Conservation (phyloP, 1,284 basidiomycete genomes). For the Rhodotorula sp. region DNA sequence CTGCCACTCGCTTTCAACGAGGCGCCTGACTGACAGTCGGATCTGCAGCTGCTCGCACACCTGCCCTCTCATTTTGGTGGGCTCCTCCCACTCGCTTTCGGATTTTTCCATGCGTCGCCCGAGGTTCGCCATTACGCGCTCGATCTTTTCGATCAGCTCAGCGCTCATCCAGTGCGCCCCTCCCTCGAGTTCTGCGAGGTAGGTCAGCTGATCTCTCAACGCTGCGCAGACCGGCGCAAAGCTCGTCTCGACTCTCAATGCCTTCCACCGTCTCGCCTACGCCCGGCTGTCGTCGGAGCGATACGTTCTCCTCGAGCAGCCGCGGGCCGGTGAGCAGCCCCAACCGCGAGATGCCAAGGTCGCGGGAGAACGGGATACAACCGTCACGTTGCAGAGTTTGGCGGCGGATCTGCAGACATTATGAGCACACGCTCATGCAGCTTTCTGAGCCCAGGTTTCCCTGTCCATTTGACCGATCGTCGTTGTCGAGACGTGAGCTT, state of each 20-base stretch:
- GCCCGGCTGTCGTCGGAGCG: slow-evolving; percentile 45
- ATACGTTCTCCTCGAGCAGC: neutral
- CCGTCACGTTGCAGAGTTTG: neutral
- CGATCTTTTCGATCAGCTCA: slow-evolving; percentile 75
- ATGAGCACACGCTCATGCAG: too few relatives aligned
- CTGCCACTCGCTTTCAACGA: neutral
- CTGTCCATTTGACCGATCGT: too few relatives aligned
- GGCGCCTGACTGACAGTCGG: neutral
- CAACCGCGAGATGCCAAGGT: neutral
- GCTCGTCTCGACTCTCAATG: slow-evolving; percentile 79
- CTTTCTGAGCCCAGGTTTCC: too few relatives aligned
- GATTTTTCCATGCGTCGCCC: slow-evolving; percentile 80
- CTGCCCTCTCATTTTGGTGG: slow-evolving; percentile 78
- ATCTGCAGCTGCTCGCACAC: slow-evolving; percentile 68
- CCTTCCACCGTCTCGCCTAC: slow-evolving; percentile 80
- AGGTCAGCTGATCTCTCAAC: neutral
- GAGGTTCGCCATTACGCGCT: slow-evolving; percentile 72
- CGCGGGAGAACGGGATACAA: neutral
- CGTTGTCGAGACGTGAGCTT: too few relatives aligned
- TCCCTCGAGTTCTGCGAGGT: neutral
- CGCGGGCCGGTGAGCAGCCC: neutral
- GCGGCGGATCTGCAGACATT: neutral
- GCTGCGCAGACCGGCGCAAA: slow-evolving; percentile 70
- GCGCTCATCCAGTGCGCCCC: slow-evolving; percentile 67
- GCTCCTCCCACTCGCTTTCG: slow-evolving; percentile 77